A percentile compares a stretch with the other conserved stretches of the same genome.
These are phyloP conservation scores for Ascochyta lentis DNA, from an alignment of 2,329 filamentous ascomycete species.

Conservation along the genomic window DNA sequence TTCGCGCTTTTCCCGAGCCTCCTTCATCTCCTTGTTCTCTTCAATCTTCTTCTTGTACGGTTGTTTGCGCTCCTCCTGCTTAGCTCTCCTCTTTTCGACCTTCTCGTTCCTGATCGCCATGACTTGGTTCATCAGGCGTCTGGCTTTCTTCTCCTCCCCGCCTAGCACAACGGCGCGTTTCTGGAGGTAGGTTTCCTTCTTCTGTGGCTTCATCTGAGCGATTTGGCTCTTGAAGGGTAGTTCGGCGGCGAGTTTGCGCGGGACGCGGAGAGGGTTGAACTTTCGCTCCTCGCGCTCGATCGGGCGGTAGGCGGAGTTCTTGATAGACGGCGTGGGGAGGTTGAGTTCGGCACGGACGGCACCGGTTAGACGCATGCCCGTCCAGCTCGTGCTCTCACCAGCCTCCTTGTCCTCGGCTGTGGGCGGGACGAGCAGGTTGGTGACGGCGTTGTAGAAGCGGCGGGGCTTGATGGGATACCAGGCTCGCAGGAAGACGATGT, in stretches of 20 bases:
- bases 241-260: conserved; percentile 77
- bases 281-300: conserved; percentile 60
- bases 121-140: conserved; percentile 91
- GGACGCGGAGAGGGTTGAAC: conserved; percentile 72
- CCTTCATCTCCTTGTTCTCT: conserved; percentile 83
- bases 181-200: conserved; percentile 85
- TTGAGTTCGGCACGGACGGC: conserved; percentile 81
- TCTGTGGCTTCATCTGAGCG: conserved; percentile 78
- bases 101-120: conserved; percentile 91
- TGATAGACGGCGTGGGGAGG: conserved; percentile 77
- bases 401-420: conserved; percentile 34
- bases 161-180: conserved; percentile 92
- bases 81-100: conserved; percentile 77
- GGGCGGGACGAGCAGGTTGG: conserved; percentile 77
- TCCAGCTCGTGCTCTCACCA: conserved; percentile 66
- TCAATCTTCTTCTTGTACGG: conserved; percentile 84
- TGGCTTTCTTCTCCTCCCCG: conserved; percentile 83
- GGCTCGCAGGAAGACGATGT: conserved; percentile 93
- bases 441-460: conserved; percentile 95
- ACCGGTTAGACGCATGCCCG: conserved; percentile 91
- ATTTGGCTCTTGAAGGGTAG: conserved; percentile 95
- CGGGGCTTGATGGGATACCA: conserved; percentile 97
- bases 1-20: conserved; percentile 86
- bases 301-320: conserved; percentile 83
- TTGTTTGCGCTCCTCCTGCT: conserved; percentile 86